phyloP scores from a whole-genome alignment of 352 stramenopile genomes.

The Phytophthora idaei region DNA sequence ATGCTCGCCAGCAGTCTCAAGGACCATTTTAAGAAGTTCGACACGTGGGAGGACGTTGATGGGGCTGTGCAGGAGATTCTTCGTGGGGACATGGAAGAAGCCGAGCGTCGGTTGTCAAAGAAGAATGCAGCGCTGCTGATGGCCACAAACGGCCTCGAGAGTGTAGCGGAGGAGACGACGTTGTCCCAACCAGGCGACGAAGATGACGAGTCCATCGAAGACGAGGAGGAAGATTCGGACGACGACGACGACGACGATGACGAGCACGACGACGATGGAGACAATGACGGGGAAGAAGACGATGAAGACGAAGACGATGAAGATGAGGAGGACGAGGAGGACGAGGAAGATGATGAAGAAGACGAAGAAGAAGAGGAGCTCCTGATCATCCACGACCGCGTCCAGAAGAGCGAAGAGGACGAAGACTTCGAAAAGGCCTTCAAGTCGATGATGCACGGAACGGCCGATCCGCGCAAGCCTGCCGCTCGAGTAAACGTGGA shows the following conservation, averaged over 20 bases:
- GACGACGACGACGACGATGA: slow-evolving; percentile 67
- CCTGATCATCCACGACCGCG: slow-evolving; percentile 87
- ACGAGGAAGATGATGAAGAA: slow-evolving; percentile 69
- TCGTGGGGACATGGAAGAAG: slow-evolving; percentile 66
- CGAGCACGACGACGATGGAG: slow-evolving; percentile 58
- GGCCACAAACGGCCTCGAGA: slow-evolving; percentile 37
- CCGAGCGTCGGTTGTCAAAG: slow-evolving; percentile 68
- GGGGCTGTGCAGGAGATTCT: slow-evolving; percentile 59
- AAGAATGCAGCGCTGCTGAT: slow-evolving; percentile 54
- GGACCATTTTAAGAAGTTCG: slow-evolving; percentile 72
- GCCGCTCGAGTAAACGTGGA: slow-evolving; percentile 76
- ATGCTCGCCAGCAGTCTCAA: slow-evolving; percentile 56
- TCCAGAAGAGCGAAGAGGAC: slow-evolving; percentile 82
- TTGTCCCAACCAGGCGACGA: slow-evolving; percentile 47
- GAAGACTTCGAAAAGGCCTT: slow-evolving; percentile 90
- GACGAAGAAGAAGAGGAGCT: slow-evolving; percentile 87
- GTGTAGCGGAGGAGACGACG: slow-evolving; percentile 41
- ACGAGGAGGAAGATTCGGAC: slow-evolving; percentile 64
- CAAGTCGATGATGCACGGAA: slow-evolving; percentile 84
- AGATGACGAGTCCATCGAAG: slow-evolving; percentile 44
- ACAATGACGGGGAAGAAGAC: slow-evolving; percentile 55
- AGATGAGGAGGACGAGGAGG: slow-evolving; percentile 68
- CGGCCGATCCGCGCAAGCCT: slow-evolving; percentile 65
- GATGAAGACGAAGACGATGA: slow-evolving; percentile 83
- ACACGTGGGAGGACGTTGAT: slow-evolving; percentile 83